Base-by-base conservation (phyloP, 805 yeast species). In the Candida boleticola region DNA sequence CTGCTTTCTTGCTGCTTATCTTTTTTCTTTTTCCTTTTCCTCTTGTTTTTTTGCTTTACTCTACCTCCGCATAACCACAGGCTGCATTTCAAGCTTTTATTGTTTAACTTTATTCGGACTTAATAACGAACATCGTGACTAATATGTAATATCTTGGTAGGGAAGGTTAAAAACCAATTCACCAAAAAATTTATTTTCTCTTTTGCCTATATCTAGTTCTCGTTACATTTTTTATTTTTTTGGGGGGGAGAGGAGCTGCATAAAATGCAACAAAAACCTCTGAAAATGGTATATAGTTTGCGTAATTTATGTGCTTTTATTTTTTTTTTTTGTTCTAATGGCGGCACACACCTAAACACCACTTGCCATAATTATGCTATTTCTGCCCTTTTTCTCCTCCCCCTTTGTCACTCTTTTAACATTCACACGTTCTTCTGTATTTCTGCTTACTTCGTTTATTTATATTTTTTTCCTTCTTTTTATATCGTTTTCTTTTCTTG, bases 261-360 rank as follows among this genome's bases (percentile, higher is more conserved):
- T 23, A 23, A 23, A n/a, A 23, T 23, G 11, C 27, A 23, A 23
- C 41, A 17, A 22, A 31, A 31, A 31, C 35, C 35, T 31, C 35
- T 18, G 16, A 31, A 31, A 31, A 31, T 31, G 20, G 22, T 31
- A 31, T 17, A 16, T 31, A 17, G 20, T 9, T 31, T 31, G 35
- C 35, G 35, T 31, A 31, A 31, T 18, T 5, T 31, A 14, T 31
- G 27, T 7, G 27, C 27, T 7, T 7, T 23, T 7, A 23, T 23
- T 23, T 31, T 31, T 31, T 31, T 31, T 31, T 20, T 20, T 31
- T 18, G 20, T 18, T 18, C 16, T 31, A 11, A 7, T 16, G 21
- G 35, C 21, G 35, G 13, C 36, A 9, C 36, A 33, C 36, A 33
- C 36, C 34, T 30, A 30, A 5, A 30, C 25, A 33, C 36, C 36